Evolutionary conservation across 148 eudicot species (phyloP), one percentile per base, ranked within the genome.

Genomic region (Amaranthus cruentus): DNA sequence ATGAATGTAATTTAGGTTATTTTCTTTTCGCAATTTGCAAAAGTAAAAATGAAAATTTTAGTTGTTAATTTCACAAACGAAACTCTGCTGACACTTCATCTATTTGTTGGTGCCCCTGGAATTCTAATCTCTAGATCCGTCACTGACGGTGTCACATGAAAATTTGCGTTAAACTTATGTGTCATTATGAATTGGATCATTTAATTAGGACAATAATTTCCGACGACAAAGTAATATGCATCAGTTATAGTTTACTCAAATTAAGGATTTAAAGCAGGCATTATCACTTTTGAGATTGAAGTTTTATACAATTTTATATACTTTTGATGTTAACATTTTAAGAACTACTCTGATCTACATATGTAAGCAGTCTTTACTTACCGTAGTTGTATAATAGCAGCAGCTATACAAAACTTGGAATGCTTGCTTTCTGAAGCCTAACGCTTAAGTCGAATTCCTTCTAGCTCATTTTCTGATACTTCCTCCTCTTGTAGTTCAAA

Each of bases 401-500:
- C 55, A 3, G 63, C 82, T 70, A 48, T 78, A 68, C 74, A 78
- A 79, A 51, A 55, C 62, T 55, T 18, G 66, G 72, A 63, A 48
- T 38, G 43, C 12, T 51, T 62, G 58, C 21, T 61, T 42, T 54
- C 46, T 15, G 51, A 18, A 46, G 9, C 52, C 2, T 4, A 4
- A 44, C 3, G 12, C 18, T 46, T 9, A 48, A 8, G 21, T 61
- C 11, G 62, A 53, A 46, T 28, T 55, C 74, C 3, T 28, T 80
- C 79, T 15, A 55, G 72, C 10, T 83, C 83, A 53, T 43, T 70
- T 4, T 70, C 81, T 9, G 81, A 74, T 1, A 73, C 83, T 9
- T 51, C 74, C 62, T 81, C 84, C 68, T 66, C 86, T 4, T 75
- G 77, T 47, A 84, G 77, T 70, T 84, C 82, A 58, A 75, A 81